Percentiles rank a stretch among this genome's conserved stretches.
Conservation (phyloP, 1,284 basidiomycete species). For the Ganoderma leucocontextum region DNA sequence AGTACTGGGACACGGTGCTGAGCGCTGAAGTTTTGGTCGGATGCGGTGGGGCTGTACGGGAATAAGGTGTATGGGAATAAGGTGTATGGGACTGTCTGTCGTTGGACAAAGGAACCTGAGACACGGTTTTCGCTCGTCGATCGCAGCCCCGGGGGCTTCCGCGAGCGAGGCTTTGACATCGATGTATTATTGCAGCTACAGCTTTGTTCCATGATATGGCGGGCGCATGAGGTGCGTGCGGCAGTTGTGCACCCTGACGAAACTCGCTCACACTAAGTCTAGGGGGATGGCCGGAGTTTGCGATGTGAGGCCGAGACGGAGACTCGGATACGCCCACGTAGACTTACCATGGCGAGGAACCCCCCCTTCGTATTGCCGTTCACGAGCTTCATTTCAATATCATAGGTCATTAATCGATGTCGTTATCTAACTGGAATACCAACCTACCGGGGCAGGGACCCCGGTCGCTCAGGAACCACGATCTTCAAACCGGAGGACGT, state of each 20-base stretch:
- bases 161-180: not conserved
- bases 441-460: not conserved
- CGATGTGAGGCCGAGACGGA: not conserved
- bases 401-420: not conserved
- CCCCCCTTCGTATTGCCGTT: no score
- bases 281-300: not conserved
- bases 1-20: constrained; percentile 56
- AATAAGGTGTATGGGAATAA: no score
- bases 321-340: no score
- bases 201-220: not conserved
- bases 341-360: no score
- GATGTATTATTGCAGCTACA: not conserved
- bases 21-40: constrained; percentile 49
- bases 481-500: not conserved
- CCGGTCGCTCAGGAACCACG: not conserved
- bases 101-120: not conserved
- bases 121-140: not conserved
- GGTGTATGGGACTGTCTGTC: not conserved
- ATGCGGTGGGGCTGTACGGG: constrained; percentile 23
- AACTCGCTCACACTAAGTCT: not conserved
- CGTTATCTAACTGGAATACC: not conserved
- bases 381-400: no score
- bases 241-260: not conserved
- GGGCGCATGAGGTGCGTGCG: not conserved
- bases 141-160: not conserved